Evolutionary conservation across 2,329 filamentous ascomycete species (phyloP).

Genomic region (Phoma sp.): DNA sequence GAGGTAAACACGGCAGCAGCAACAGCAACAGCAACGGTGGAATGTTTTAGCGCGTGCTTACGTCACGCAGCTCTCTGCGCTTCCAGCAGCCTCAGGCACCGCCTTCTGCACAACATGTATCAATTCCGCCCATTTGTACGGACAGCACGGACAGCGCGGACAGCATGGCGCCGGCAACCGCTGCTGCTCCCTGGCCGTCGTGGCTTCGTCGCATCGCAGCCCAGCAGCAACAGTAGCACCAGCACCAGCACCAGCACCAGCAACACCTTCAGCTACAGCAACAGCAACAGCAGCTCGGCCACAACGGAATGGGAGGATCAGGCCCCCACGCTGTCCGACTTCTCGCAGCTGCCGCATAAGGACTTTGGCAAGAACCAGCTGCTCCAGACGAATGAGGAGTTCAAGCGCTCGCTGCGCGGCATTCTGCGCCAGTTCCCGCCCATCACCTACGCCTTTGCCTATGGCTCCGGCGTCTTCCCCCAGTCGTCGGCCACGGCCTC

Average conservation of each 20-base stretch:
- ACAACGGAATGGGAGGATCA: conserved; percentile 74
- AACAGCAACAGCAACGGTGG: no score
- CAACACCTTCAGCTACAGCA: no score
- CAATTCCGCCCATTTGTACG: conserved; percentile 36
- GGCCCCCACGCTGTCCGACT: conserved; percentile 73
- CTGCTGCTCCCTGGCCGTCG: conserved; percentile 32
- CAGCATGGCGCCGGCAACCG: conserved; percentile 36
- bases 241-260: no score
- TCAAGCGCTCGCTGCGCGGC: conserved; percentile 86
- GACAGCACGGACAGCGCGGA: conserved; percentile 30
- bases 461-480: conserved; percentile 94
- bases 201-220: conserved; percentile 32
- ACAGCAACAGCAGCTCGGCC: conserved; percentile 10
- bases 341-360: conserved; percentile 76
- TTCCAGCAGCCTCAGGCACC: conserved; percentile 30
- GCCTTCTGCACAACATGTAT: conserved; percentile 39
- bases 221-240: no score
- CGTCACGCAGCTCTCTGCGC: conserved; percentile 28
- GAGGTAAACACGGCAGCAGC: conserved; percentile 19
- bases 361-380: conserved; percentile 96
- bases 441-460: conserved; percentile 95
- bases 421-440: conserved; percentile 94
- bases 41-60: conserved; percentile 23
- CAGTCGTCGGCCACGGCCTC: conserved; percentile 64
- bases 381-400: conserved; percentile 89